These are phyloP conservation scores for Corynespora cassiicola DNA, from an alignment of 2,329 filamentous ascomycete species.

Conservation along the genomic window DNA sequence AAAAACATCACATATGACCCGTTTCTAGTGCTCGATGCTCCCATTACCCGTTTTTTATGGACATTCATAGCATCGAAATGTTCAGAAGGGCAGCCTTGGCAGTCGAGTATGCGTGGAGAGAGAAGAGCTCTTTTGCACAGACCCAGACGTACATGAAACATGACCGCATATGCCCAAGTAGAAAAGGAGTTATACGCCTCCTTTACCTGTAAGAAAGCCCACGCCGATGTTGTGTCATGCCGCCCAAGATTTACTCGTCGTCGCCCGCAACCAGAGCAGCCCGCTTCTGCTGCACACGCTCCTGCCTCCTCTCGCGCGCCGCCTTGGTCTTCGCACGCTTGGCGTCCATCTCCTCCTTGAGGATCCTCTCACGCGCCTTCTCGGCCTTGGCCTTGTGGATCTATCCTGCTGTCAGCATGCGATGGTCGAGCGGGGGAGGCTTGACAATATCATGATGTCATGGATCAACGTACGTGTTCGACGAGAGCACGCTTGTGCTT, in stretches of 20 bases:
- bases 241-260: conserved; percentile 49
- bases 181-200: conserved; percentile 48
- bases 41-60: conserved; percentile 42
- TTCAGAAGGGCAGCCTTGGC: conserved; percentile 40
- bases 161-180: conserved; percentile 51
- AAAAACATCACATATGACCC: too few relatives aligned
- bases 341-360: conserved; percentile 99
- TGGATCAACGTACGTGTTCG: conserved; percentile 88
- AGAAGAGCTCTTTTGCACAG: conserved; percentile 45
- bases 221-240: conserved; percentile 49
- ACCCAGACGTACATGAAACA: conserved; percentile 53
- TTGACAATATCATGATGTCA: conserved; percentile 45
- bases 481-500: conserved; percentile 99
- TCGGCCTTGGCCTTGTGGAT: conserved; percentile 99
- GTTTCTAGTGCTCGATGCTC: conserved; percentile 42
- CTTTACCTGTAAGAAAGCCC: conserved; percentile 50
- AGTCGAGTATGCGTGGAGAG: conserved; percentile 43
- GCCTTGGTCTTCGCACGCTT: conserved; percentile 99
- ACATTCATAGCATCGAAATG: conserved; percentile 43
- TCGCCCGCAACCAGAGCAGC: conserved; percentile 80
- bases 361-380: conserved; percentile 91
- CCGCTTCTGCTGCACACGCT: conserved; percentile 91
- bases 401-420: conserved; percentile 58
- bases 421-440: conserved; percentile 18
- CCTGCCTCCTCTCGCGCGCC: conserved; percentile 96